Base-by-base conservation (phyloP, 371 early-diverging fungal genomes). In the Coemansia sp. region DNA sequence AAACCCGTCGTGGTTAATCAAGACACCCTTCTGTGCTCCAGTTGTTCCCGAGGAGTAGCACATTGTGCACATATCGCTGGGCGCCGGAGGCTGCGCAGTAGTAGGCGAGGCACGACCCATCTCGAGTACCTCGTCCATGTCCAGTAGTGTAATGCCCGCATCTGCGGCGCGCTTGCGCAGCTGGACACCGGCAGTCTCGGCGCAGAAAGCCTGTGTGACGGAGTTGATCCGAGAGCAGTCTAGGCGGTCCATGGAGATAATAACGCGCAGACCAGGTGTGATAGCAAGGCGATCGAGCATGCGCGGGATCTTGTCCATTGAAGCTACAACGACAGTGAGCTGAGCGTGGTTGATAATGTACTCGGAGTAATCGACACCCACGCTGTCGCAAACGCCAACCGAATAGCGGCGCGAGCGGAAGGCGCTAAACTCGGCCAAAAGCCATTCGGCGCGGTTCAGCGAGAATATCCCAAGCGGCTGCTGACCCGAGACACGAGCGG, bases 31-130 rank as follows among this genome's bases (percentile, higher is more conserved):
- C 46, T 88, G 89, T 3, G 62, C 74, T 4, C 88, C 89, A 1
- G 81, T 77, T 39, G 82, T 74, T 65, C 95, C 97, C 70, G 90
- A 89, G 12, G 99, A 97, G 79, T 95, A 99, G 84, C 94, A 95
- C 59, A 98, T 91, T 8, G 94, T 92, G 29, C 90, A 90, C 46
- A 93, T 77, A 67, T 90, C 89, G 4, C 89, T 86, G 32, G 86
- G 75, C 5, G 40, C 75, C 7, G 94, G 87, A 14, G 83, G 82
- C 9, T 61, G 64, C 2, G 64, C 52, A 7, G 29, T 3, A 1
- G 74, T 68, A 0, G 65, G 74, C 4, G 58, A 66, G 3, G 75
- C 80, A 32, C 75, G 69, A 37, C 90, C 93, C 50, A 84, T 56
- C 16, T 77, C 58, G 77, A 92, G 90, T 0, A 93, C 83, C 34